Conservation (phyloP, 148 eudicot species). For the Agrostemma githago region DNA sequence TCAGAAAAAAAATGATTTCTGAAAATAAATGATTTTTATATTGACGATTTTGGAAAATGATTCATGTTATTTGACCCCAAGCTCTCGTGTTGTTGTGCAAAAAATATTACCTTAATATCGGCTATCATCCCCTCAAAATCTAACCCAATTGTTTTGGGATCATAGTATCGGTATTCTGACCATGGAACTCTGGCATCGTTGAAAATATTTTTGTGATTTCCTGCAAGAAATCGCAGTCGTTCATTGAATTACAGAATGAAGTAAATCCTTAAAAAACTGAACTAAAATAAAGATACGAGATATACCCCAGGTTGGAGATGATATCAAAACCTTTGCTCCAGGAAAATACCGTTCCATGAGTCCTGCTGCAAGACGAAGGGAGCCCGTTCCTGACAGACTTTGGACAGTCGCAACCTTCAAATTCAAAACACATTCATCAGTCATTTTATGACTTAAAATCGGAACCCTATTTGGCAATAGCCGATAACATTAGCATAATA, state of each 20-base stretch:
- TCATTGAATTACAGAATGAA: neutral
- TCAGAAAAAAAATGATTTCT: neutral
- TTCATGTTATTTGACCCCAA: too few species aligned
- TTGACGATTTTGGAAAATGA: too few species aligned
- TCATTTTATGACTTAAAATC: neutral
- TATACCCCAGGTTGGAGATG: slow-evolving; percentile 96
- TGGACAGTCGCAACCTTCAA: slow-evolving; percentile 86
- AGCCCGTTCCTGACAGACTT: slow-evolving; percentile 98
- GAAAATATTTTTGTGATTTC: slow-evolving; percentile 94
- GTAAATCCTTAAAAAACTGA: neutral
- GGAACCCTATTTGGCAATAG: too few species aligned
- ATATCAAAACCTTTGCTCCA: slow-evolving; percentile 80
- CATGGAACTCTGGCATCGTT: slow-evolving; percentile 96
- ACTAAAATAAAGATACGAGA: slow-evolving; percentile 12
- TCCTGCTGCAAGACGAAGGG: slow-evolving; percentile 96
- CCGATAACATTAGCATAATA: too few species aligned
- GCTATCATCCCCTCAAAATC: slow-evolving; percentile 97
- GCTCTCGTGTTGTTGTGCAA: too few species aligned
- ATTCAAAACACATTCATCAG: neutral
- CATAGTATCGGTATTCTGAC: slow-evolving; percentile 94
- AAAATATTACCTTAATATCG: slow-evolving; percentile 84
- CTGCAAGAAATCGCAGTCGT: slow-evolving; percentile 34
- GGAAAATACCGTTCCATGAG: slow-evolving; percentile 88
- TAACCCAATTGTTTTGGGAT: slow-evolving; percentile 90
- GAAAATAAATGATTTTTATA: too few species aligned